A percentile compares a stretch with the other conserved stretches of the same genome.
Conservation (phyloP, 371 early-diverging fungal genomes). For the Blakeslea trispora region DNA sequence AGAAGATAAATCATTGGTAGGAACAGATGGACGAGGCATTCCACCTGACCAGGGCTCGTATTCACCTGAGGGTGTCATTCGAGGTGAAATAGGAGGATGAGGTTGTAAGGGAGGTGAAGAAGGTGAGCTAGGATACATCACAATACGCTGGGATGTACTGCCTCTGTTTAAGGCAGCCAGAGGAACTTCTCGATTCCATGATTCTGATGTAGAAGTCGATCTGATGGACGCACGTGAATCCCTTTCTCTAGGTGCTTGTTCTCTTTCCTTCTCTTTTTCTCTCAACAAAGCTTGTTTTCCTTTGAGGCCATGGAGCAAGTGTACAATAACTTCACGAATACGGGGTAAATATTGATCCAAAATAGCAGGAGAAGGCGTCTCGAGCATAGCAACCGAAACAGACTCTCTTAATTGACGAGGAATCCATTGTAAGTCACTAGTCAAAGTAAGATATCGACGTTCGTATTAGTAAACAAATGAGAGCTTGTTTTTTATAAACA, state of each 20-base stretch:
- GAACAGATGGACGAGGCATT: slow-evolving; percentile 46
- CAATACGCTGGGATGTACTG: slow-evolving; percentile 23
- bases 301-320: slow-evolving; percentile 61
- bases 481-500: no score
- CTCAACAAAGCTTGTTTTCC: slow-evolving; percentile 58
- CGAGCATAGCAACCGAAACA: slow-evolving; percentile 54
- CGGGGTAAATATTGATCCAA: slow-evolving; percentile 61
- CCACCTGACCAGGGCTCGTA: slow-evolving; percentile 44
- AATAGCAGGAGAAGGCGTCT: slow-evolving; percentile 54
- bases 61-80: slow-evolving; percentile 29
- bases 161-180: slow-evolving; percentile 39
- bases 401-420: slow-evolving; percentile 58
- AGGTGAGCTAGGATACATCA: slow-evolving; percentile 21
- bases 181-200: slow-evolving; percentile 47
- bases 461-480: no score
- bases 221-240: slow-evolving; percentile 23
- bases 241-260: background rate
- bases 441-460: background rate
- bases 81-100: slow-evolving; percentile 14
- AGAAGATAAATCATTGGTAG: slow-evolving; percentile 34
- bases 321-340: slow-evolving; percentile 66
- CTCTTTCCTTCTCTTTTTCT: slow-evolving; percentile 31
- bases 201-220: slow-evolving; percentile 20
- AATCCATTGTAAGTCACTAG: slow-evolving; percentile 60
- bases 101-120: slow-evolving; percentile 20